Base-by-base conservation (phyloP, 2,329 filamentous ascomycete genomes). In the Paraconiothyrium brasiliense region DNA sequence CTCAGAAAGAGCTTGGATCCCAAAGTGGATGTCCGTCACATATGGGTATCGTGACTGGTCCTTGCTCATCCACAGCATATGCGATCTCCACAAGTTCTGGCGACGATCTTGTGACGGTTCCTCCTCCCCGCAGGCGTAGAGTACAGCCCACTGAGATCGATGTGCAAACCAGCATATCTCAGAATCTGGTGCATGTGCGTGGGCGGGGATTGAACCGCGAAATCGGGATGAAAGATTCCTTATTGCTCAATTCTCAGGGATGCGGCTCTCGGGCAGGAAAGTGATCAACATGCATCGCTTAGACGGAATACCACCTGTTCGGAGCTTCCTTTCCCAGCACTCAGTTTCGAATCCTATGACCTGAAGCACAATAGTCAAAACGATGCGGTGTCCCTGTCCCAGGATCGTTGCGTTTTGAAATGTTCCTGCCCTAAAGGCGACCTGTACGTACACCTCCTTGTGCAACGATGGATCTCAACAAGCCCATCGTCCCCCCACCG, bases 401-500 rank as follows among this genome's bases (percentile, higher is more conserved):
- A 13, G 3, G 9, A 30, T 30, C 37, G 22, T 27, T 44, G 37
- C 11, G 35, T 37, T 20, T 30, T 48, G 24, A 37, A 14, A 37
- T 30, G 24, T 32, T 48, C 24, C 35, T 30, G 22, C 32, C 52
- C 34, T 46, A 4, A 49, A 57, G 43, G 14, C 47, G 6, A 24
- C 10, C 9, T 4, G 27, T 30, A n/a, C 57, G 16, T 47, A 44
- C 10, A 48, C 22, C 44, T 8, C 16, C 39, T 47, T n/a, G 22
- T 37, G 14, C 32, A 14, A 46, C 27, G 8, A 59, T 59, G 57
- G 60, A 62, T n/a, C 57, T 62, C 39, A 37, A 54, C 41, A 49
- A 54, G 47, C 60, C 58, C 6, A 60, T 60, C 16, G 44, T 63
- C 3, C 62, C 62, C 41, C 60, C 71, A 2, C 71, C 71, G 1